phyloP scores from a whole-genome alignment of 805 yeast genomes.

The Suhomyces emberorum region DNA sequence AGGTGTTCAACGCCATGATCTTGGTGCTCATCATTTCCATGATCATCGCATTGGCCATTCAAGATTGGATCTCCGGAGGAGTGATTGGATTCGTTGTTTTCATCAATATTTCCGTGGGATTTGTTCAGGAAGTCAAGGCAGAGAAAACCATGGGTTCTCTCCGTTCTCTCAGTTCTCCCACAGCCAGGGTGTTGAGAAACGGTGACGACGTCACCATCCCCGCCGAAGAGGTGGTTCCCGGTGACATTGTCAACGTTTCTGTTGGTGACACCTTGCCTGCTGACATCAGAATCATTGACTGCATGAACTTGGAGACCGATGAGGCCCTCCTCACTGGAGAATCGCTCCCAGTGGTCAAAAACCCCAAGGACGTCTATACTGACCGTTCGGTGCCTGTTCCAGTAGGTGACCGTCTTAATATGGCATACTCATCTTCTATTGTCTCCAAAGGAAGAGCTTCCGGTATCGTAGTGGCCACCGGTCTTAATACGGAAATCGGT shows the following conservation, averaged over 20 bases:
- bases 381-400: slow-evolving; percentile 38
- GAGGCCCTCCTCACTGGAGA: slow-evolving; percentile 68
- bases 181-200: slow-evolving; percentile 63
- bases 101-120: slow-evolving; percentile 64
- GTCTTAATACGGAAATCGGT: slow-evolving; percentile 71
- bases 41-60: slow-evolving; percentile 68
- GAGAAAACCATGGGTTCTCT: slow-evolving; percentile 78
- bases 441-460: slow-evolving; percentile 74
- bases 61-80: slow-evolving; percentile 81
- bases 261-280: slow-evolving; percentile 81
- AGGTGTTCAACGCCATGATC: slow-evolving; percentile 75
- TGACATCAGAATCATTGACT: slow-evolving; percentile 56
- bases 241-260: slow-evolving; percentile 59
- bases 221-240: slow-evolving; percentile 67
- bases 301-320: slow-evolving; percentile 67
- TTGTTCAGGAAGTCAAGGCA: slow-evolving; percentile 68
- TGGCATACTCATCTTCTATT: slow-evolving; percentile 67
- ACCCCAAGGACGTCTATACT: slow-evolving; percentile 39
- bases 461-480: slow-evolving; percentile 68
- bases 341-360: slow-evolving; percentile 61
- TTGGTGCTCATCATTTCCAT: slow-evolving; percentile 65
- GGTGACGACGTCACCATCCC: slow-evolving; percentile 56
- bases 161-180: slow-evolving; percentile 63
- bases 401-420: slow-evolving; percentile 70
- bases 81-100: slow-evolving; percentile 67